Evolutionary conservation across 345 rosid species (phyloP).

Genomic region (Syzygium aromaticum): DNA sequence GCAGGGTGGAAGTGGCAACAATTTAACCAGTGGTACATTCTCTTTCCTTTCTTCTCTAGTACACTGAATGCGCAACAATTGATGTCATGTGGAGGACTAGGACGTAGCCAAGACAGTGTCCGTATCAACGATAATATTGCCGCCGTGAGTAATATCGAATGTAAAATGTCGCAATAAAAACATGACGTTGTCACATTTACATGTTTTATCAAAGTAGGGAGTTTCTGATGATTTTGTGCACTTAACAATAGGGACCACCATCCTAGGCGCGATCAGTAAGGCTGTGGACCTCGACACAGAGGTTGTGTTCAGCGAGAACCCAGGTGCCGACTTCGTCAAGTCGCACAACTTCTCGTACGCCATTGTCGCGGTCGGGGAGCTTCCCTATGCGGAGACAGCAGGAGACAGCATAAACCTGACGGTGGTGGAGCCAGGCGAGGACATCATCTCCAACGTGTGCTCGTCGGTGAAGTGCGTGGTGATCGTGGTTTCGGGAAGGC

Average conservation of each 20-base stretch:
- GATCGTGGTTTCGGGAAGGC: constrained; percentile 55
- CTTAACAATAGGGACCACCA: constrained; percentile 46
- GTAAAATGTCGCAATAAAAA: no score
- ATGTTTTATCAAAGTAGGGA: neutral
- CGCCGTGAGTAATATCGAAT: neutral
- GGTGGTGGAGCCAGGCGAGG: constrained; percentile 41
- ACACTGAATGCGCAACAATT: neutral
- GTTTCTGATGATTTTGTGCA: neutral
- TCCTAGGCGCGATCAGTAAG: constrained; percentile 41
- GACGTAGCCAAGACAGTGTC: neutral
- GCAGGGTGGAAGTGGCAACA: constrained; percentile 62
- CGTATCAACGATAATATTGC: neutral
- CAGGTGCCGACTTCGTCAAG: constrained; percentile 27
- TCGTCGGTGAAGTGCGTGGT: constrained; percentile 54
- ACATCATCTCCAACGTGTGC: constrained; percentile 40
- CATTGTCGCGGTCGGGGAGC: constrained; percentile 62
- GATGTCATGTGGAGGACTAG: neutral
- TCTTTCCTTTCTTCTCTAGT: neutral
- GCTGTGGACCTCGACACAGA: constrained; percentile 43
- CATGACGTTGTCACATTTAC: neutral
- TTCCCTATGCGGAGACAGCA: constrained; percentile 56
- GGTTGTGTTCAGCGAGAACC: constrained; percentile 37
- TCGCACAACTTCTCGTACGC: constrained; percentile 44
- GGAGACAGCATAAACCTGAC: constrained; percentile 70
- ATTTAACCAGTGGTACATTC: constrained; percentile 42